A percentile compares a stretch with the other conserved stretches of the same genome.
Conservation (phyloP, 345 rosid genomes). For the Turnera subulata region DNA sequence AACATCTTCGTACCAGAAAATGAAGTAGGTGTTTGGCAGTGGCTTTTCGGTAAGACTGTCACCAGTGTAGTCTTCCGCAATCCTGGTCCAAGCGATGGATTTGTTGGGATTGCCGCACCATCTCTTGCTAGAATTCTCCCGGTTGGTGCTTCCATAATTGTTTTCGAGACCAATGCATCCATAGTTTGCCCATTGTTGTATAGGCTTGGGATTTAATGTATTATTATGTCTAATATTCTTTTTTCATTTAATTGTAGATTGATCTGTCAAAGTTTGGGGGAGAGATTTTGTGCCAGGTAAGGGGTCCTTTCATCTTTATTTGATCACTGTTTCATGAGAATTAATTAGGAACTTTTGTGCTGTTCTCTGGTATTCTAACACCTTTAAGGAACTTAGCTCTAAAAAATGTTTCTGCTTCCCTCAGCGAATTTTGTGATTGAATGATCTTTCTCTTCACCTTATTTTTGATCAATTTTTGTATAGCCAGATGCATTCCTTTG, state of each 20-base stretch:
- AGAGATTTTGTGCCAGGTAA: slow-evolving; percentile 91
- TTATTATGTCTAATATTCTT: slow-evolving; percentile 4
- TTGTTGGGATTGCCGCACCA: slow-evolving; percentile 93
- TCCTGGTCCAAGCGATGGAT: slow-evolving; percentile 68
- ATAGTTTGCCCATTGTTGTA: not conserved
- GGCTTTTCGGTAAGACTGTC: slow-evolving; percentile 89
- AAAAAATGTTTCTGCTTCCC: not conserved
- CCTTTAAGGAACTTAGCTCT: not conserved
- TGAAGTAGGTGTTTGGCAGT: slow-evolving; percentile 86
- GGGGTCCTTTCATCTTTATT: slow-evolving; percentile 14
- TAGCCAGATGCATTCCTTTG: slow-evolving; percentile 99
- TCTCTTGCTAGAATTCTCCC: slow-evolving; percentile 95
- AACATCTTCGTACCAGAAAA: slow-evolving; percentile 81
- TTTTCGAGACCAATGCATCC: not conserved
- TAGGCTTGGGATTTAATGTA: not conserved
- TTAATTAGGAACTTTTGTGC: not conserved
- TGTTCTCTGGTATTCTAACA: not conserved
- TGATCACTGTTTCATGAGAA: not conserved
- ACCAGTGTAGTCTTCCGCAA: slow-evolving; percentile 70
- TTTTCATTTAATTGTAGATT: slow-evolving; percentile 44
- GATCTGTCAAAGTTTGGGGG: slow-evolving; percentile 94
- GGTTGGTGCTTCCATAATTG: slow-evolving; percentile 44
- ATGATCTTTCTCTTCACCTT: not conserved
- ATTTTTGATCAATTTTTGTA: slow-evolving; percentile 29
- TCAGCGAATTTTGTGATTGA: not conserved